These are phyloP conservation scores for Kalmusia sp. DNA, from an alignment of 2,329 filamentous ascomycete genomes.

Conservation along the genomic window DNA sequence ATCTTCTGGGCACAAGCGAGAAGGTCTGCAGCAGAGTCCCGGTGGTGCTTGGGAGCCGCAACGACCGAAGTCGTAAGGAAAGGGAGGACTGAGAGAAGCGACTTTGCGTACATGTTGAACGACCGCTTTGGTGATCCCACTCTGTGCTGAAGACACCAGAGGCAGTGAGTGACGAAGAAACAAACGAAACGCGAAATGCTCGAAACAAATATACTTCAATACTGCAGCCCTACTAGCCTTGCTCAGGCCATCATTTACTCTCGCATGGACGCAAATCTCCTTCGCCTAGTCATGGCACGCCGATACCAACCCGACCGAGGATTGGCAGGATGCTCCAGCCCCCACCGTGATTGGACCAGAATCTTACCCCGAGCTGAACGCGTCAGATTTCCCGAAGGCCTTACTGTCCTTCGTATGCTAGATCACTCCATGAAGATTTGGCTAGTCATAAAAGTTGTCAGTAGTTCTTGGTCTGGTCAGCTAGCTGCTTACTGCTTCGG, in stretches of 20 bases:
- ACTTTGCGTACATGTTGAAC: conserved; percentile 2
- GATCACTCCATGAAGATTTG: not conserved
- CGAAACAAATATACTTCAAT: not conserved
- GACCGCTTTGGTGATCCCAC: not conserved
- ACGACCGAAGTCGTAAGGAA: not conserved
- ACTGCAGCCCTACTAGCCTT: not conserved
- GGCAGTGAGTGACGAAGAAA: not conserved
- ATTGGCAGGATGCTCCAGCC: not conserved
- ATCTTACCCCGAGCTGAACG: not conserved
- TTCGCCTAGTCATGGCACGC: not conserved
- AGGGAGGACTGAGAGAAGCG: not conserved
- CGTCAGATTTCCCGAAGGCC: not conserved
- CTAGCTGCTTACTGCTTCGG: not conserved
- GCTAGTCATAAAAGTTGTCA: not conserved
- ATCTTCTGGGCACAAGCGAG: not conserved
- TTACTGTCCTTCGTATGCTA: not conserved
- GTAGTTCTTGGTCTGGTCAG: not conserved
- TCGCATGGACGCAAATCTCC: not conserved
- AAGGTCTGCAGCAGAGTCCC: not conserved
- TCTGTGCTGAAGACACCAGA: not conserved
- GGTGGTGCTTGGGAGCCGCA: not conserved
- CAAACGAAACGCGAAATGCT: not conserved
- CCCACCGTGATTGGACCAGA: not conserved
- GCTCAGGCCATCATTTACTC: not conserved
- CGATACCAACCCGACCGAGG: conserved; percentile 1